A percentile compares a stretch with the other conserved stretches of the same genome.
These are phyloP conservation scores for Cladosporium colombiae DNA, from an alignment of 2,329 filamentous ascomycete species.

Conservation along the genomic window DNA sequence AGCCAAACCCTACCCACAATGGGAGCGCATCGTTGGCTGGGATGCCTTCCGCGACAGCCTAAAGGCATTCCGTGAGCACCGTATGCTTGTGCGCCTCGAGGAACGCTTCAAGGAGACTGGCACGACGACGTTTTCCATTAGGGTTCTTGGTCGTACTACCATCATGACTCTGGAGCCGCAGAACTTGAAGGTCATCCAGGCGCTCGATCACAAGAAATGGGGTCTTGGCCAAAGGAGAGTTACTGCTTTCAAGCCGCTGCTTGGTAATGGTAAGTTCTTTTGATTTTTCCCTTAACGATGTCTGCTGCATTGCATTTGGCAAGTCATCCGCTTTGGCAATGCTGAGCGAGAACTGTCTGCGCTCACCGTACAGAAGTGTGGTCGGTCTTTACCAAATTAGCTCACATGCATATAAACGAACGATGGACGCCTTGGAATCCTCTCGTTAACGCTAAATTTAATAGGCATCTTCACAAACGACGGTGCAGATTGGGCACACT, in stretches of 20 bases:
- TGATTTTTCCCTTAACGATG: not conserved
- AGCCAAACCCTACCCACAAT: constrained; percentile 35
- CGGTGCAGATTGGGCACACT: constrained; percentile 41
- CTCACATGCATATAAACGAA: no score
- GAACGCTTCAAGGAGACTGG: constrained; percentile 37
- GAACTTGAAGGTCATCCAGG: constrained; percentile 50
- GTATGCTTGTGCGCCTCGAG: constrained; percentile 39
- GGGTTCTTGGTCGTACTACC: constrained; percentile 35
- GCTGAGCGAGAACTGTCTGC: not conserved
- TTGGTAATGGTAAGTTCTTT: constrained; percentile 43
- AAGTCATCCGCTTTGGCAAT: not conserved
- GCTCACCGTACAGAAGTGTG: no score
- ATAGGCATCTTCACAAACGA: constrained; percentile 47
- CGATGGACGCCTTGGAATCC: not conserved
- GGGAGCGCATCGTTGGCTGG: constrained; percentile 56
- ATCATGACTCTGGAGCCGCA: constrained; percentile 50
- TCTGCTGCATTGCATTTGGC: not conserved
- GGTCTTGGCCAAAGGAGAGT: constrained; percentile 40
- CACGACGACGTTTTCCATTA: constrained; percentile 43
- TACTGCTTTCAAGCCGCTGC: constrained; percentile 41
- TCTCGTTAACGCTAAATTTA: not conserved
- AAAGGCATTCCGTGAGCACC: constrained; percentile 40
- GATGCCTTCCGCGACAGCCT: constrained; percentile 49
- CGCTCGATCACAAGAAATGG: constrained; percentile 51
- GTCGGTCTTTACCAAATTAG: no score